These are phyloP conservation scores for Zygoascus flipseniorum DNA, from an alignment of 805 yeast genomes.

Conservation along the genomic window DNA sequence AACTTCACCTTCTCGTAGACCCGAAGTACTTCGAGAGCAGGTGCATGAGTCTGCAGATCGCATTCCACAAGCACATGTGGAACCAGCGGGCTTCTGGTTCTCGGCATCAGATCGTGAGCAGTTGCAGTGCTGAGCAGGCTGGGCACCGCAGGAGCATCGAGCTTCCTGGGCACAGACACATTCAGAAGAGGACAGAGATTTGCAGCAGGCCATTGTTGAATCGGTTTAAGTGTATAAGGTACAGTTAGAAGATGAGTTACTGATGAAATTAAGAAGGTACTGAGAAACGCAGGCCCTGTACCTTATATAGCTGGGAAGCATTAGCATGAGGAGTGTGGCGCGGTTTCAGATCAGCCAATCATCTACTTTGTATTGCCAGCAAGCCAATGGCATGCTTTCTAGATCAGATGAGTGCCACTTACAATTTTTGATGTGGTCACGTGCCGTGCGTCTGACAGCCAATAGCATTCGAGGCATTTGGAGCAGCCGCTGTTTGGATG, in stretches of 20 bases:
- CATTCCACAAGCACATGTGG: slow-evolving; percentile 53
- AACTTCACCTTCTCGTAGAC: slow-evolving; percentile 46
- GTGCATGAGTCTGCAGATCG: slow-evolving; percentile 47
- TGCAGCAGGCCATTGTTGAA: neutral
- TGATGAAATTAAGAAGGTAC: too few relatives aligned
- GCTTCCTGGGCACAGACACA: slow-evolving; percentile 57
- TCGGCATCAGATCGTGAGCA: slow-evolving; percentile 46
- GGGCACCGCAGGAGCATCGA: slow-evolving; percentile 55
- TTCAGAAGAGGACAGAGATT: slow-evolving; percentile 25
- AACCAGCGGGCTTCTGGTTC: slow-evolving; percentile 38
- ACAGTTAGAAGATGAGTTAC: too few relatives aligned
- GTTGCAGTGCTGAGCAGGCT: slow-evolving; percentile 50
- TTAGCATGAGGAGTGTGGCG: too few relatives aligned
- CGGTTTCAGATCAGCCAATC: neutral
- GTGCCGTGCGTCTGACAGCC: neutral
- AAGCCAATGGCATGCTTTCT: neutral
- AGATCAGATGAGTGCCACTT: neutral
- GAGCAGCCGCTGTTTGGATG: neutral
- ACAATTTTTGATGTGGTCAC: neutral
- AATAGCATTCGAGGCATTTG: neutral
- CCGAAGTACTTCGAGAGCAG: slow-evolving; percentile 38
- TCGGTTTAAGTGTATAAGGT: too few relatives aligned
- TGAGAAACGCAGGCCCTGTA: too few relatives aligned
- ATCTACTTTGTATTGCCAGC: neutral
- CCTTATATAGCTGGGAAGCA: too few relatives aligned